A percentile compares a stretch with the other conserved stretches of the same genome.
These are phyloP conservation scores for Strobilomyces echinocephalus DNA, from an alignment of 768 basidiomycete species.

Conservation along the genomic window DNA sequence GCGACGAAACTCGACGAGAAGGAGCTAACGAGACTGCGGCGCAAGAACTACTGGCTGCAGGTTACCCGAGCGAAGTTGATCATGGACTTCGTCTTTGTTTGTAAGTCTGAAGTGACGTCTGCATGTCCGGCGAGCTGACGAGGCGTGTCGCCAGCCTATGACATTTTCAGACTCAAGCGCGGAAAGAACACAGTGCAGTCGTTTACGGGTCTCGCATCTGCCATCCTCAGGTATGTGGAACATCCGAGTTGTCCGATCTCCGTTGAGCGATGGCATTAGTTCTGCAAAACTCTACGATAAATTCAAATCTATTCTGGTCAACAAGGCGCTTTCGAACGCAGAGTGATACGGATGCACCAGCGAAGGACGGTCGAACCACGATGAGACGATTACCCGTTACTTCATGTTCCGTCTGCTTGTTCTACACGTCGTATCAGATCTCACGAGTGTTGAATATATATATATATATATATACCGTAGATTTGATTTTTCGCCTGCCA, in stretches of 20 bases:
- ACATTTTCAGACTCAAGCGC: slow-evolving; percentile 66
- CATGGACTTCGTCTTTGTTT: slow-evolving; percentile 87
- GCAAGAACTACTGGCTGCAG: slow-evolving; percentile 74
- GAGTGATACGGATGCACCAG: slow-evolving; percentile 10
- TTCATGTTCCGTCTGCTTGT: slow-evolving; percentile 1
- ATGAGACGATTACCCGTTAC: neutral
- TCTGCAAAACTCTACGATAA: slow-evolving; percentile 72
- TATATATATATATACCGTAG: slow-evolving; percentile 13
- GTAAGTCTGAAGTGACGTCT: slow-evolving; percentile 41
- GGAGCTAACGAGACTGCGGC: slow-evolving; percentile 62
- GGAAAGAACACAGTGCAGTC: slow-evolving; percentile 59
- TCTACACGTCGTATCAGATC: neutral
- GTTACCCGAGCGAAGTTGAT: slow-evolving; percentile 63
- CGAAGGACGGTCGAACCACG: neutral
- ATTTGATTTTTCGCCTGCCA: neutral
- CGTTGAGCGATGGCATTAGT: slow-evolving; percentile 36
- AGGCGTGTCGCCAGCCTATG: slow-evolving; percentile 53
- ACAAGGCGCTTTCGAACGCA: slow-evolving; percentile 32
- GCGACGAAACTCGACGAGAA: slow-evolving; percentile 58
- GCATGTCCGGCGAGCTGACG: slow-evolving; percentile 6
- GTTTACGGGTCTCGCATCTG: slow-evolving; percentile 62
- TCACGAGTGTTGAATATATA: neutral
- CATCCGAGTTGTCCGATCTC: neutral
- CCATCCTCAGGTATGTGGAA: slow-evolving; percentile 60
- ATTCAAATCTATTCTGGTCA: slow-evolving; percentile 59